Conservation (phyloP, 1,284 basidiomycete species). For the Athelia psychrophila region DNA sequence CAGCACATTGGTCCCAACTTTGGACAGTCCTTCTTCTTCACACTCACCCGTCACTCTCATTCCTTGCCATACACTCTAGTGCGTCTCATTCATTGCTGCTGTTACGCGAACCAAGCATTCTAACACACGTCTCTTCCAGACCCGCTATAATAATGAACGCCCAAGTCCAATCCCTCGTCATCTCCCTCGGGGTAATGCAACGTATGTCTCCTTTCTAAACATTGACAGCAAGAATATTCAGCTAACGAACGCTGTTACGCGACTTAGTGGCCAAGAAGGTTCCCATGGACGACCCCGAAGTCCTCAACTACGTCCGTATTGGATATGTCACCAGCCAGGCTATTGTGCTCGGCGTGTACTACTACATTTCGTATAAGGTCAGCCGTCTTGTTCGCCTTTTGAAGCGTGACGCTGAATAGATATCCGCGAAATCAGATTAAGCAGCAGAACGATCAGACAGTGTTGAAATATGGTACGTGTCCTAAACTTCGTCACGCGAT, state of each 20-base stretch:
- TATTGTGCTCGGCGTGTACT: constrained; percentile 71
- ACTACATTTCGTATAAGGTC: constrained; percentile 69
- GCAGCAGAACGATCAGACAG: constrained; percentile 92
- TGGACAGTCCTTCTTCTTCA: neutral
- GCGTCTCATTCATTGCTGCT: neutral
- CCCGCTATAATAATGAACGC: constrained; percentile 43
- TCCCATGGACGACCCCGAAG: constrained; percentile 86
- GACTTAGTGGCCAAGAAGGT: constrained; percentile 82
- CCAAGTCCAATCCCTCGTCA: constrained; percentile 68
- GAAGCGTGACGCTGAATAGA: neutral
- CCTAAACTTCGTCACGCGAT: neutral
- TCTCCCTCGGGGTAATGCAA: constrained; percentile 92
- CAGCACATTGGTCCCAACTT: neutral
- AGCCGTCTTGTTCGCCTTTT: constrained; percentile 13
- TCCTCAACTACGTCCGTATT: constrained; percentile 81
- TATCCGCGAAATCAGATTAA: constrained; percentile 60
- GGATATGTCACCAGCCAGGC: constrained; percentile 80
- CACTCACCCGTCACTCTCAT: neutral
- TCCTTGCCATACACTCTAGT: neutral
- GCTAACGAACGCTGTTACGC: neutral
- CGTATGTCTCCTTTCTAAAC: constrained; percentile 34
- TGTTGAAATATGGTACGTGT: constrained; percentile 85
- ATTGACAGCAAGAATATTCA: too few species aligned
- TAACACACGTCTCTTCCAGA: too few species aligned
- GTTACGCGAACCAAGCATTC: too few species aligned